Evolutionary conservation across 192 early-diverging fungal genomes (phyloP).

Genomic region (Rhizophagus clarus): DNA sequence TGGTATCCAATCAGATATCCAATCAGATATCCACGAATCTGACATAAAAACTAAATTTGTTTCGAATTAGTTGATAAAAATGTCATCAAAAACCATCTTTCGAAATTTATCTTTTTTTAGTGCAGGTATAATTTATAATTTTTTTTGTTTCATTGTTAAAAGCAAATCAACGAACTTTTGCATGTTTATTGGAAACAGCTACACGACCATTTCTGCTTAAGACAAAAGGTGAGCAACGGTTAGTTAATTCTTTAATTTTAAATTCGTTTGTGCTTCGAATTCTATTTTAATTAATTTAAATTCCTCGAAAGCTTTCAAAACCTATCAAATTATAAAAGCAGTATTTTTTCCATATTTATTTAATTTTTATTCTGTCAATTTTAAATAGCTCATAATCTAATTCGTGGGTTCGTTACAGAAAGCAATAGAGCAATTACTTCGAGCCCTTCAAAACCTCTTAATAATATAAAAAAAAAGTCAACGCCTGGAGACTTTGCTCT

Average conservation of each 20-base stretch:
- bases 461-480: background rate
- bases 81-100: background rate
- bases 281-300: background rate
- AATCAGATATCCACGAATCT: too few relatives aligned
- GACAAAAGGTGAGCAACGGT: conserved; percentile 4
- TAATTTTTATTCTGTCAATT: background rate
- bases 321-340: background rate
- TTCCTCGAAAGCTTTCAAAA: background rate
- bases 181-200: background rate
- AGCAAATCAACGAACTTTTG: background rate
- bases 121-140: background rate
- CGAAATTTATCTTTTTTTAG: background rate
- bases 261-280: too few relatives aligned
- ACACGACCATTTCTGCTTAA: background rate
- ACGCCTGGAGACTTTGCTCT: background rate
- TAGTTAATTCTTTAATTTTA: background rate
- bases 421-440: background rate
- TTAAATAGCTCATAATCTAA: background rate
- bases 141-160: background rate
- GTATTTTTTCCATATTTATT: background rate
- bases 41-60: too few relatives aligned
- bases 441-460: background rate
- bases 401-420: background rate
- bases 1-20: too few relatives aligned
- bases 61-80: background rate